Conservation (phyloP, 176 grass and related monocot species). For the Oryza meyeriana region DNA sequence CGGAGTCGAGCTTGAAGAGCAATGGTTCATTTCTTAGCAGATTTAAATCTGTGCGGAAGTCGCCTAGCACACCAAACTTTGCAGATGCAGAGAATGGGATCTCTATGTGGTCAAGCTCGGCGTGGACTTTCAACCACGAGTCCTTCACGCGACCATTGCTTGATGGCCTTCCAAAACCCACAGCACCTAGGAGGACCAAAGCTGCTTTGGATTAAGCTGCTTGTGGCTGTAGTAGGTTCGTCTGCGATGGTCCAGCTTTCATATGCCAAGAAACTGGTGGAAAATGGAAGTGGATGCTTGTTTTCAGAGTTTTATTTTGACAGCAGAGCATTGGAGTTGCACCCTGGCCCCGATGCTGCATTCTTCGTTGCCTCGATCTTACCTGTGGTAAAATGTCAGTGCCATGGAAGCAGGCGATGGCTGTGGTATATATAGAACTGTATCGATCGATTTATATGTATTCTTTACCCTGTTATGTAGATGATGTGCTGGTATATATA, state of each 20-base stretch:
- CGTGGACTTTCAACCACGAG: slow-evolving; percentile 56
- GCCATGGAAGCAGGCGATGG: not conserved
- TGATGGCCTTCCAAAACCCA: slow-evolving; percentile 28
- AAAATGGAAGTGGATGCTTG: not conserved
- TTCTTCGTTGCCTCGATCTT: too few species aligned
- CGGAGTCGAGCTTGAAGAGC: slow-evolving; percentile 11
- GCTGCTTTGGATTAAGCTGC: slow-evolving; percentile 59
- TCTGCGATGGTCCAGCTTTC: not conserved
- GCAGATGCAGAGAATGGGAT: slow-evolving; percentile 38
- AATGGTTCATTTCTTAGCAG: slow-evolving; percentile 24
- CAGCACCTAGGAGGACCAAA: slow-evolving; percentile 41
- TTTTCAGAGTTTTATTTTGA: not conserved
- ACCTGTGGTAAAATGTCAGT: not conserved
- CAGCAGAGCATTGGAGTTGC: too few species aligned
- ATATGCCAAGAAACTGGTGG: not conserved
- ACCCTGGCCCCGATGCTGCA: too few species aligned
- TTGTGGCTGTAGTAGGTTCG: not conserved
- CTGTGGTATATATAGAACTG: not conserved
- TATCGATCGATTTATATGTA: not conserved
- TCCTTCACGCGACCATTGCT: slow-evolving; percentile 48
- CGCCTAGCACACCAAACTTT: slow-evolving; percentile 52
- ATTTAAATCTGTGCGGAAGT: slow-evolving; percentile 60
- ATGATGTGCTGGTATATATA: not conserved
- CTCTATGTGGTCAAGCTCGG: slow-evolving; percentile 44
- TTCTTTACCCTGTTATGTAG: not conserved